Conservation (phyloP, 2,329 filamentous ascomycete species). For the Fusarium albidum region DNA sequence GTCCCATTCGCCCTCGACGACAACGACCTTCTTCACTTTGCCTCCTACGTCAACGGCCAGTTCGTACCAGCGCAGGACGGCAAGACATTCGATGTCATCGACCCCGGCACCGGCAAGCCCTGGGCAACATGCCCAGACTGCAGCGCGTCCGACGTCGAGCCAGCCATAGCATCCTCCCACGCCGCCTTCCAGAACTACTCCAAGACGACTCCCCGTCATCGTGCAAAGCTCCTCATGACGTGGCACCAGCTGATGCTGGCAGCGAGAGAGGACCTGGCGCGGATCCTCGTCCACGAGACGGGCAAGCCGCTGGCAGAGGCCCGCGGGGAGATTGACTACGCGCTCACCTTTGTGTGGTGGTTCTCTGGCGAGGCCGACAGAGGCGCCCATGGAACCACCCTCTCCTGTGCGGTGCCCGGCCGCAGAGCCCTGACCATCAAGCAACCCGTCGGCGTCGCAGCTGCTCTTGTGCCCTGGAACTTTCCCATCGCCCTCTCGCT, state of each 20-base stretch:
- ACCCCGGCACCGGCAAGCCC: background rate
- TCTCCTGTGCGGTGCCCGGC: slow-evolving; percentile 66
- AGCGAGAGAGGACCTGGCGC: slow-evolving; percentile 49
- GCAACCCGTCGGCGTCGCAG: slow-evolving; percentile 47
- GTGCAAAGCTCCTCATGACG: slow-evolving; percentile 45
- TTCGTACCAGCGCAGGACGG: background rate
- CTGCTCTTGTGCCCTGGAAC: slow-evolving; percentile 59
- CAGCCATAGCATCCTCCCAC: background rate
- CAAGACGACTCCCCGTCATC: slow-evolving; percentile 12
- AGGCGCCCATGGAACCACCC: slow-evolving; percentile 63
- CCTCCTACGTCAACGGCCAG: background rate
- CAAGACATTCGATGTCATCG: background rate
- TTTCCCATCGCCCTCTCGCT: slow-evolving; percentile 64
- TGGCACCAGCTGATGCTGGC: slow-evolving; percentile 49
- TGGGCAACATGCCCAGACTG: background rate
- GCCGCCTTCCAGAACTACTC: slow-evolving; percentile 2
- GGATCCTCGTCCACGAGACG: slow-evolving; percentile 56
- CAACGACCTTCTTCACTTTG: background rate
- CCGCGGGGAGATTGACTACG: slow-evolving; percentile 63
- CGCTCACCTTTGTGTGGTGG: slow-evolving; percentile 63
- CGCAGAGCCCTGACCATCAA: slow-evolving; percentile 77
- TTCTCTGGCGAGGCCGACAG: slow-evolving; percentile 58
- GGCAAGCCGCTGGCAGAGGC: slow-evolving; percentile 66
- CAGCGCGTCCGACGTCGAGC: background rate
- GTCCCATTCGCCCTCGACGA: background rate